Evolutionary conservation across 2,329 filamentous ascomycete genomes (phyloP).

Genomic region (Colletotrichum sp.): DNA sequence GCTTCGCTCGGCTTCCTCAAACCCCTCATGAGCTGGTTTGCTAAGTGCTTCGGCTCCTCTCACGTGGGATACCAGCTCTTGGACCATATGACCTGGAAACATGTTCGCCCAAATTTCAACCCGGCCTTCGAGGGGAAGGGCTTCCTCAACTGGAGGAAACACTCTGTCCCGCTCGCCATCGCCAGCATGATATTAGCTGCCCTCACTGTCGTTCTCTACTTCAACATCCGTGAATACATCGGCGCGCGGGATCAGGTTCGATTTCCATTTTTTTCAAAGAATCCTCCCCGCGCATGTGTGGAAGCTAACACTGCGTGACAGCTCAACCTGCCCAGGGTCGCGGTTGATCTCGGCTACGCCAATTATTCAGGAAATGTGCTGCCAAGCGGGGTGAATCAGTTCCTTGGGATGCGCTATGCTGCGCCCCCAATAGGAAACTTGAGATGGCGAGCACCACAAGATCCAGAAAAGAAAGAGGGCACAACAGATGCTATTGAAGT

Average conservation of each 20-base stretch:
- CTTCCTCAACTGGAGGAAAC: constrained; percentile 14
- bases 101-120: constrained; percentile 2
- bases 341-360: constrained; percentile 49
- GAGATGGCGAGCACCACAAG: constrained; percentile 54
- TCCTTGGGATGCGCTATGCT: constrained; percentile 57
- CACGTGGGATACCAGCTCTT: constrained; percentile 19
- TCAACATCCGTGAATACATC: constrained; percentile 11
- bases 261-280: not conserved
- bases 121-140: constrained; percentile 9
- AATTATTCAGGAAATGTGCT: constrained; percentile 45
- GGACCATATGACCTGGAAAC: constrained; percentile 17
- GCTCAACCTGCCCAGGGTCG: constrained; percentile 10
- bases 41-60: constrained; percentile 1
- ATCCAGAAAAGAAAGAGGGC: constrained; percentile 38
- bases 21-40: not conserved
- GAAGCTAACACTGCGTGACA: not conserved
- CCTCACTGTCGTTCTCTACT: constrained; percentile 14
- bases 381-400: constrained; percentile 46
- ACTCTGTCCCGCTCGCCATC: constrained; percentile 4
- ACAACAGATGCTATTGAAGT: constrained; percentile 42
- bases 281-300: not conserved
- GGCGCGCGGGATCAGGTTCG: constrained; percentile 7
- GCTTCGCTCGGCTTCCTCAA: constrained; percentile 4
- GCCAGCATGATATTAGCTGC: constrained; percentile 18
- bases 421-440: constrained; percentile 54